Percentiles rank a stretch among this genome's conserved stretches.
Evolutionary conservation across 225 moss, liverwort and hornwort species (phyloP).

Genomic region (Pleurozium schreberi): DNA sequence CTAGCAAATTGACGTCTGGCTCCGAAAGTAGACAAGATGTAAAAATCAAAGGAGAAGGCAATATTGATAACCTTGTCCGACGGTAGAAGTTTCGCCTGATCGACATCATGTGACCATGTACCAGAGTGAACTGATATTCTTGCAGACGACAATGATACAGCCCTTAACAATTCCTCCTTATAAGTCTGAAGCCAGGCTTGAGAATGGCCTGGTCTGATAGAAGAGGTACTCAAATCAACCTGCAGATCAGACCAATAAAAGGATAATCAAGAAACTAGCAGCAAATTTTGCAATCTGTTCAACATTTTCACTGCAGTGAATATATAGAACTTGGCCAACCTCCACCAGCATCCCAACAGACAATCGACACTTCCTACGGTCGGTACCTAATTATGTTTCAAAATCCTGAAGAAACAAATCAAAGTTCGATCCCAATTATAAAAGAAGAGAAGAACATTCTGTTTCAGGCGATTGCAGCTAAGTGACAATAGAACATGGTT

Average conservation of each 20-base stretch:
- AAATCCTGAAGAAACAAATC: neutral
- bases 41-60: neutral
- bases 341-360: neutral
- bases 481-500: neutral
- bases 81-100: slow-evolving; percentile 77
- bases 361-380: neutral
- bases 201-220: slow-evolving; percentile 72
- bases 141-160: slow-evolving; percentile 56
- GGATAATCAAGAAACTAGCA: neutral
- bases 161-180: slow-evolving; percentile 46
- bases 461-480: neutral
- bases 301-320: neutral
- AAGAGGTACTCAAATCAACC: slow-evolving; percentile 72
- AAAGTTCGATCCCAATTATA: neutral
- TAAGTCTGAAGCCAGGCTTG: slow-evolving; percentile 47
- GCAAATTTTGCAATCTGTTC: neutral
- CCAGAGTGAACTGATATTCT: slow-evolving; percentile 68
- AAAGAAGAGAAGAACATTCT: neutral
- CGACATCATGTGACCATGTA: slow-evolving; percentile 81
- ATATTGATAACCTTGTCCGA: slow-evolving; percentile 39
- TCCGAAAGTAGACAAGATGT: neutral
- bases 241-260: slow-evolving; percentile 2
- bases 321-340: neutral
- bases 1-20: neutral
- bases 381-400: neutral